These are phyloP conservation scores for Nicotiana paniculata DNA, from an alignment of 257 asterid genomes.

Conservation along the genomic window DNA sequence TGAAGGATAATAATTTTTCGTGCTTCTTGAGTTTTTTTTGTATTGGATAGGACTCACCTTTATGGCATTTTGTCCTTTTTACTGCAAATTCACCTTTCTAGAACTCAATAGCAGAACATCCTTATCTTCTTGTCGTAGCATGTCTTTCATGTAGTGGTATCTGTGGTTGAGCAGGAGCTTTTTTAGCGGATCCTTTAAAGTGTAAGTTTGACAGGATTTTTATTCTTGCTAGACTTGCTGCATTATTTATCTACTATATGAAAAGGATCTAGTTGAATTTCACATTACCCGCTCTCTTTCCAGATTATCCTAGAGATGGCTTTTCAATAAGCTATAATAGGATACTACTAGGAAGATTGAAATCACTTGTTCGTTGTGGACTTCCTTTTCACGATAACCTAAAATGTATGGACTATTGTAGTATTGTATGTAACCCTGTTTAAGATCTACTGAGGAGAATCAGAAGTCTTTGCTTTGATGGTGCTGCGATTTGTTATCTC, in stretches of 20 bases:
- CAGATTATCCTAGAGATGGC: background rate
- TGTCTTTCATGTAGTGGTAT: background rate
- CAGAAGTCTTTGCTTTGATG: background rate
- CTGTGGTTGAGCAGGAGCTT: background rate
- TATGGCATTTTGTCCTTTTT: background rate
- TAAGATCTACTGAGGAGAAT: background rate
- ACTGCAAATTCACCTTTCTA: background rate
- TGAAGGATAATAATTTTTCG: background rate
- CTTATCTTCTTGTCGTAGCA: background rate
- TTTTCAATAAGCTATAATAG: background rate
- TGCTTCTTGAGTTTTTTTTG: background rate
- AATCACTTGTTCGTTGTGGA: background rate
- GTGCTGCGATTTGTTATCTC: background rate
- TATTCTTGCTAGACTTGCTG: background rate
- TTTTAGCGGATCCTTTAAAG: background rate
- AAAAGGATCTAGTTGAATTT: background rate
- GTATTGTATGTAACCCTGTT: background rate
- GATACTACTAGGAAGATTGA: background rate
- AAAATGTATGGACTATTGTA: background rate
- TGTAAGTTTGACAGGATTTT: background rate
- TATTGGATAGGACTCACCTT: background rate
- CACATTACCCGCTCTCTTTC: background rate
- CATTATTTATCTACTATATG: background rate
- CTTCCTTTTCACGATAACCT: background rate
- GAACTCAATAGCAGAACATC: background rate